These are phyloP conservation scores for Paraleonurus japonicus DNA, from an alignment of 257 asterid genomes.

Conservation along the genomic window DNA sequence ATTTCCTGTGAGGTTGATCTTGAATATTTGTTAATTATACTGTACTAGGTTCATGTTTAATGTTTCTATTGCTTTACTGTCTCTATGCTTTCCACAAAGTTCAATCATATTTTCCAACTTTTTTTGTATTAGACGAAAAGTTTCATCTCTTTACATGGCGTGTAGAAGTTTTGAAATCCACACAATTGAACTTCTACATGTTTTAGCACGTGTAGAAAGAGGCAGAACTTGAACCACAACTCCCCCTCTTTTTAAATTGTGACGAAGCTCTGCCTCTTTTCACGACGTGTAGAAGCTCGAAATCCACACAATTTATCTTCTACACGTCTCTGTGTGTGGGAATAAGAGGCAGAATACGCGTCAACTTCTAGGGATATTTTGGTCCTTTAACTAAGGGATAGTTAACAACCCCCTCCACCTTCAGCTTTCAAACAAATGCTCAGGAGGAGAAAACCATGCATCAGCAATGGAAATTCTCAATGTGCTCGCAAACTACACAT, in stretches of 20 bases:
- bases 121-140: neutral
- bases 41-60: neutral
- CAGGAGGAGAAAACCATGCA: conserved; percentile 56
- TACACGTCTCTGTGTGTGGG: neutral
- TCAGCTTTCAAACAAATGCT: conserved; percentile 69
- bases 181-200: neutral
- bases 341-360: neutral
- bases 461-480: conserved; percentile 53
- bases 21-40: neutral
- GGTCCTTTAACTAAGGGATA: neutral
- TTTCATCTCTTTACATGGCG: no score
- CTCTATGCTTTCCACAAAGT: neutral
- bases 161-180: no score
- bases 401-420: neutral
- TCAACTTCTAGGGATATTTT: no score
- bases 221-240: no score
- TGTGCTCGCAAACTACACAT: conserved; percentile 54
- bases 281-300: neutral
- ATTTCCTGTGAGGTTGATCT: conserved; percentile 64
- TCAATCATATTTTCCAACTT: neutral
- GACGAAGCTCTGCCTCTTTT: neutral
- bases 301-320: neutral
- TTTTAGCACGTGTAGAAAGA: neutral
- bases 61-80: neutral
- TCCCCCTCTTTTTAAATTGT: no score